These are phyloP conservation scores for Lepiota subincarnata DNA, from an alignment of 768 basidiomycete genomes.

Conservation along the genomic window DNA sequence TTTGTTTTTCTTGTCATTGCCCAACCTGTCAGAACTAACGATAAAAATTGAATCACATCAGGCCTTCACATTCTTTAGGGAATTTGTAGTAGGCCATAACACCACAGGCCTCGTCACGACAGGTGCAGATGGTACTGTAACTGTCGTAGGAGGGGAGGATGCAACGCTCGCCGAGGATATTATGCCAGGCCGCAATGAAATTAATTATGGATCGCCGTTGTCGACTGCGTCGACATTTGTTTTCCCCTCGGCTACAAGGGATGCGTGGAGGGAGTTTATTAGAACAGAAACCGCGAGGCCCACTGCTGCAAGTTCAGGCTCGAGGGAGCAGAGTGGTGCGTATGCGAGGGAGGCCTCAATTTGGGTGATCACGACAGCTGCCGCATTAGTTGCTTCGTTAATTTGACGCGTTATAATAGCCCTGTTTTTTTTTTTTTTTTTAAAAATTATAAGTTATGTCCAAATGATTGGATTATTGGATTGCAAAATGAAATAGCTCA, in stretches of 20 bases:
- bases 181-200: slow-evolving; percentile 51
- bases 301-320: not conserved
- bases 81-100: slow-evolving; percentile 66
- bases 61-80: slow-evolving; percentile 59
- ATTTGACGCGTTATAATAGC: too few species aligned
- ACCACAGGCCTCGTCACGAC: slow-evolving; percentile 50
- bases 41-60: slow-evolving; percentile 21
- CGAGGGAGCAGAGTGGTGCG: not conserved
- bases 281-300: slow-evolving; percentile 32
- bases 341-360: not conserved
- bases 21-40: not conserved
- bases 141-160: slow-evolving; percentile 48
- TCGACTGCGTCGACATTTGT: slow-evolving; percentile 49
- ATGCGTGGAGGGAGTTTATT: slow-evolving; percentile 52
- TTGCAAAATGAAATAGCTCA: not conserved
- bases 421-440: too few species aligned
- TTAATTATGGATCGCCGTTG: slow-evolving; percentile 47
- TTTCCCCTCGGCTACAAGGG: slow-evolving; percentile 51
- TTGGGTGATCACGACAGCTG: too few species aligned
- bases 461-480: too few species aligned
- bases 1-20: not conserved
- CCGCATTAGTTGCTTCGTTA: too few species aligned
- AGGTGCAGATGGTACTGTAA: slow-evolving; percentile 21
- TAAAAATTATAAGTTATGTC: too few species aligned
- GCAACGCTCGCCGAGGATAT: slow-evolving; percentile 38